phyloP scores from a whole-genome alignment of 352 stramenopile genomes.

The Phytophthora colocasiae region DNA sequence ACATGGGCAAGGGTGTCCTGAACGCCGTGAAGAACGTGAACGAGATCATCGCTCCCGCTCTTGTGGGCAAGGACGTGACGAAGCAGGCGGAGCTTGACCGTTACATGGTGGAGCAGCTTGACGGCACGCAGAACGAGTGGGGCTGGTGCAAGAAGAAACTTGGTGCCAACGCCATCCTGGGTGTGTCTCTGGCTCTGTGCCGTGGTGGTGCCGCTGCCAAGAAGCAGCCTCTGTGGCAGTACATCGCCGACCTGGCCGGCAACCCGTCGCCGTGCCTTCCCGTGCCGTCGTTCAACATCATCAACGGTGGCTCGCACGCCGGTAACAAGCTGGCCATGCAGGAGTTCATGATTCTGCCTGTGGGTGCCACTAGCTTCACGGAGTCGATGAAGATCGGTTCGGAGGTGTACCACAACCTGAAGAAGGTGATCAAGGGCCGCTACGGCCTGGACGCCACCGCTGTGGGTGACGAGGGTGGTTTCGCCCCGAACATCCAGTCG shows the following conservation, averaged over 20 bases:
- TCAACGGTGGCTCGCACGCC: slow-evolving; percentile 98
- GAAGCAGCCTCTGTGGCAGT: slow-evolving; percentile 97
- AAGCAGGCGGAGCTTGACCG: slow-evolving; percentile 96
- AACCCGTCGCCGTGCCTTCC: slow-evolving; percentile 95
- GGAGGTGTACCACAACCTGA: slow-evolving; percentile 99
- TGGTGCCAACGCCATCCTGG: slow-evolving; percentile 99
- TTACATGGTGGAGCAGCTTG: slow-evolving; percentile 96
- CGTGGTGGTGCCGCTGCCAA: slow-evolving; percentile 96
- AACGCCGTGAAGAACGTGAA: slow-evolving; percentile 99
- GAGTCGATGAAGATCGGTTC: slow-evolving; percentile 98
- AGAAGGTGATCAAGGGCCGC: slow-evolving; percentile 98
- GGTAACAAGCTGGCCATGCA: slow-evolving; percentile 99
- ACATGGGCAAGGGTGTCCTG: slow-evolving; percentile 98
- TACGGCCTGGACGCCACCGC: slow-evolving; percentile 99
- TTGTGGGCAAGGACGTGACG: slow-evolving; percentile 97
- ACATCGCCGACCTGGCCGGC: slow-evolving; percentile 98
- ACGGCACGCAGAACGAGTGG: slow-evolving; percentile 98
- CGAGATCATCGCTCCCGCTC: slow-evolving; percentile 94
- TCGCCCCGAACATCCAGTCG: slow-evolving; percentile 97
- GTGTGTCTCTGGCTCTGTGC: slow-evolving; percentile 96
- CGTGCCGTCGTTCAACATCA: slow-evolving; percentile 99
- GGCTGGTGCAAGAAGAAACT: slow-evolving; percentile 97
- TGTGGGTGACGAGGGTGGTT: slow-evolving; percentile 99
- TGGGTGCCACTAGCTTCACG: slow-evolving; percentile 89
- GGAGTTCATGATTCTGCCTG: slow-evolving; percentile 99